A percentile compares a stretch with the other conserved stretches of the same genome.
These are phyloP conservation scores for Ceratobasidium sp. DNA, from an alignment of 1,284 basidiomycete genomes.

Conservation along the genomic window DNA sequence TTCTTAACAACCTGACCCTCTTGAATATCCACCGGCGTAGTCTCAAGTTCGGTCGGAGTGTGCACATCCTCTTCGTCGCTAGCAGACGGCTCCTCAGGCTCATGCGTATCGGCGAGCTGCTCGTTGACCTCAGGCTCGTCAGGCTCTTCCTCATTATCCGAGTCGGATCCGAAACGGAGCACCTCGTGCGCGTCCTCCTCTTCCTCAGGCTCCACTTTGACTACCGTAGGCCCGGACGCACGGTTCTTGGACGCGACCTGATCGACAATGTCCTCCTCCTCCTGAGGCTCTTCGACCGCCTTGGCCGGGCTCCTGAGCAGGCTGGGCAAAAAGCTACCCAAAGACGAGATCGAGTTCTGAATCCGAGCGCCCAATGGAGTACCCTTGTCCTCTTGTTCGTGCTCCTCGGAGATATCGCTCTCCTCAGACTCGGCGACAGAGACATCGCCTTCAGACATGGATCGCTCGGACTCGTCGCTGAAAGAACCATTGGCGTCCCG, in stretches of 20 bases:
- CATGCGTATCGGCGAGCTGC: neutral
- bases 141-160: slow-evolving; percentile 6
- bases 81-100: slow-evolving; percentile 6
- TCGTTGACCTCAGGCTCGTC: slow-evolving; percentile 10
- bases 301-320: slow-evolving; percentile 9
- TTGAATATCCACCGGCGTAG: slow-evolving; percentile 1
- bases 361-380: slow-evolving; percentile 19
- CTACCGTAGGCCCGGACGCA: neutral
- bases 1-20: slow-evolving; percentile 2
- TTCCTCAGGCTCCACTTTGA: slow-evolving; percentile 39
- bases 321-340: slow-evolving; percentile 34
- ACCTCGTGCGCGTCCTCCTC: slow-evolving; percentile 27
- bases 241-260: slow-evolving; percentile 3
- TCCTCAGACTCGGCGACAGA: slow-evolving; percentile 33
- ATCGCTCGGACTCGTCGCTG: slow-evolving; percentile 42
- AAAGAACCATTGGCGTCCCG: slow-evolving; percentile 35
- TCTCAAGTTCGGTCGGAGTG: slow-evolving; percentile 24
- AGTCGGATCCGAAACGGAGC: slow-evolving; percentile 8
- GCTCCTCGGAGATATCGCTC: slow-evolving; percentile 42
- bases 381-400: slow-evolving; percentile 16
- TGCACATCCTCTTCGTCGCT: slow-evolving; percentile 29
- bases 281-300: slow-evolving; percentile 23
- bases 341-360: slow-evolving; percentile 12
- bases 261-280: slow-evolving; percentile 42
- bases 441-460: slow-evolving; percentile 33